Evolutionary conservation across 2,329 filamentous ascomycete species (phyloP).

Genomic region (Chaetothyriales sp.): DNA sequence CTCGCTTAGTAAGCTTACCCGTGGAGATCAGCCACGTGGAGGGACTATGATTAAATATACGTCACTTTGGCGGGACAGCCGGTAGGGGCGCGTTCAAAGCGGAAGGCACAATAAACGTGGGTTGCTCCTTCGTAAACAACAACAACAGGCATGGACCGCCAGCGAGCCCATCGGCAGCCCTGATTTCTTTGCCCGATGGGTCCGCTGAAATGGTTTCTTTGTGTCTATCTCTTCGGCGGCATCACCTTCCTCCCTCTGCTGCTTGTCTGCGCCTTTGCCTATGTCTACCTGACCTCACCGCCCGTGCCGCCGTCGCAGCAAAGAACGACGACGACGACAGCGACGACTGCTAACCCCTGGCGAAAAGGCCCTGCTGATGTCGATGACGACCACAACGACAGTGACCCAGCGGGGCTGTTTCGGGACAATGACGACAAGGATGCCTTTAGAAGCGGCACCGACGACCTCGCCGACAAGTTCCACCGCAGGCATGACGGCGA

Average conservation of each 20-base stretch:
- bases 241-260: slow-evolving; percentile 72
- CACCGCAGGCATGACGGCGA: slow-evolving; percentile 52
- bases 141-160: neutral
- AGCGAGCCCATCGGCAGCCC: neutral
- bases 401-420: slow-evolving; percentile 26
- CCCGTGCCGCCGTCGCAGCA: slow-evolving; percentile 10
- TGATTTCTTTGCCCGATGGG: slow-evolving; percentile 12
- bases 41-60: neutral
- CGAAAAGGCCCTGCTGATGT: no score
- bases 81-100: neutral
- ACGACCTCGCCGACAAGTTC: slow-evolving; percentile 44
- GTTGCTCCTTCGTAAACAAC: neutral
- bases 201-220: slow-evolving; percentile 37
- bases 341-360: no score
- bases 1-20: no score
- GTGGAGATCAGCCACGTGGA: no score
- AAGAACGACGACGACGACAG: neutral
- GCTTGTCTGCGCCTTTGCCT: slow-evolving; percentile 43
- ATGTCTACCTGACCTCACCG: slow-evolving; percentile 56
- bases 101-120: neutral
- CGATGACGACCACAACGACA: slow-evolving; percentile 3
- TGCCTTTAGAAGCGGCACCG: slow-evolving; percentile 47
- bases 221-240: slow-evolving; percentile 72
- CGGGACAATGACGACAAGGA: slow-evolving; percentile 49
- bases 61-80: neutral